These are phyloP conservation scores for Cercophora newfieldiana DNA, from an alignment of 495 filamentous ascomycete species.

Conservation along the genomic window DNA sequence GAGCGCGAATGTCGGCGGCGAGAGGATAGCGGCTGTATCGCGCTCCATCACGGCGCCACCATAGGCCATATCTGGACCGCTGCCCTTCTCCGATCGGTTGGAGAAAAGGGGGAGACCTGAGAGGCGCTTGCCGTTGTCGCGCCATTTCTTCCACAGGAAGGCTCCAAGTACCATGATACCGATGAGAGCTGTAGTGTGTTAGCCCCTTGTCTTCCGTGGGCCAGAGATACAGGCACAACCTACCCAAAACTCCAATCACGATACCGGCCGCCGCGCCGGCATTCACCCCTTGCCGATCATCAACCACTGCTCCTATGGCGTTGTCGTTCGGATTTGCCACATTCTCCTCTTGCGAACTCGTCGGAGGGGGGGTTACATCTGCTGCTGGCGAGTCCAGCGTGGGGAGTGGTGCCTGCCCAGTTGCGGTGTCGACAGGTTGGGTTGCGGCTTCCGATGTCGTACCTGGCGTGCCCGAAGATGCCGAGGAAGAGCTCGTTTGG, in stretches of 20 bases:
- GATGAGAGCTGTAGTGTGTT: slow-evolving; percentile 18
- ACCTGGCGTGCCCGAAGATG: background rate
- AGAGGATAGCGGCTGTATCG: slow-evolving; percentile 8
- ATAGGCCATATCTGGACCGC: background rate
- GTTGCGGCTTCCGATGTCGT: background rate
- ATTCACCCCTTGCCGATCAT: background rate
- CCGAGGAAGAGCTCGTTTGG: background rate
- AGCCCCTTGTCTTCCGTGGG: background rate
- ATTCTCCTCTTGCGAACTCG: background rate
- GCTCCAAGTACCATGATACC: slow-evolving; percentile 17
- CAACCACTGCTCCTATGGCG: slow-evolving; percentile 1
- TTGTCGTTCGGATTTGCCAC: background rate
- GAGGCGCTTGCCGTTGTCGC: slow-evolving; percentile 15
- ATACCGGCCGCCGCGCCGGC: slow-evolving; percentile 22
- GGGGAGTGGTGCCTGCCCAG: background rate
- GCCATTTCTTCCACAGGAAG: slow-evolving; percentile 24
- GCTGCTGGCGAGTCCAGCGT: background rate
- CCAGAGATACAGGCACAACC: background rate
- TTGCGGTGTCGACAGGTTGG: background rate
- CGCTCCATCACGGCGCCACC: background rate
- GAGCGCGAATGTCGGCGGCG: background rate
- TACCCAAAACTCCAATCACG: slow-evolving; percentile 26
- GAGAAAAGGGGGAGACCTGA: slow-evolving; percentile 20
- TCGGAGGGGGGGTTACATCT: background rate
- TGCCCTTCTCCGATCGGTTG: background rate